A percentile compares a stretch with the other conserved stretches of the same genome.
These are phyloP conservation scores for Phoenix roebelenii DNA, from an alignment of 176 grass and related monocot genomes.

Conservation along the genomic window DNA sequence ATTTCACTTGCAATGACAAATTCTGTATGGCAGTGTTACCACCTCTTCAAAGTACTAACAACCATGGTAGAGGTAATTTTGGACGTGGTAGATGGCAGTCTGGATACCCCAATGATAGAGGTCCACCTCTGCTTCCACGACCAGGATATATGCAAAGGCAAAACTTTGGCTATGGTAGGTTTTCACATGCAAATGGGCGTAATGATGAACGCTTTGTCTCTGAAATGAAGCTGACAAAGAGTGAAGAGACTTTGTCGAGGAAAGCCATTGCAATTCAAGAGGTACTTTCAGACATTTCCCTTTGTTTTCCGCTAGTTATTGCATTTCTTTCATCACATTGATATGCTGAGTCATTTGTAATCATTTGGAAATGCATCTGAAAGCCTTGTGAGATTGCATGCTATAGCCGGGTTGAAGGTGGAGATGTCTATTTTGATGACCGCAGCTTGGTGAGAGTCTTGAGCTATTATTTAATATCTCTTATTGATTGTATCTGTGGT, in stretches of 20 bases:
- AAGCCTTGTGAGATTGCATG: slow-evolving; percentile 84
- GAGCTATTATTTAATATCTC: background rate
- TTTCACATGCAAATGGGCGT: slow-evolving; percentile 62
- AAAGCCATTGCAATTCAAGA: slow-evolving; percentile 86
- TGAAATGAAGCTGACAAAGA: slow-evolving; percentile 97
- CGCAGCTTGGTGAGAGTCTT: slow-evolving; percentile 68
- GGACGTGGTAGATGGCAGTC: slow-evolving; percentile 35
- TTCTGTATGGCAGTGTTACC: slow-evolving; percentile 55
- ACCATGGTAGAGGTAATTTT: slow-evolving; percentile 63
- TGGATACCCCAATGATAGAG: slow-evolving; percentile 43
- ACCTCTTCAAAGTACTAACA: slow-evolving; percentile 49
- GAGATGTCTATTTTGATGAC: slow-evolving; percentile 82
- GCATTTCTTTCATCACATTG: too few relatives aligned
- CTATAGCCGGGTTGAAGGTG: slow-evolving; percentile 80
- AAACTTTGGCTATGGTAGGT: slow-evolving; percentile 61
- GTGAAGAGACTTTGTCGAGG: slow-evolving; percentile 93
- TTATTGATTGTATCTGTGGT: too few relatives aligned
- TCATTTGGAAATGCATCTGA: background rate
- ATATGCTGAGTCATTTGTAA: too few relatives aligned
- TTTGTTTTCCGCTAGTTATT: too few relatives aligned
- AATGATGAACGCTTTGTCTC: slow-evolving; percentile 88
- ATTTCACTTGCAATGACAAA: background rate
- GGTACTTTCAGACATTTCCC: slow-evolving; percentile 23
- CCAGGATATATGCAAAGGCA: slow-evolving; percentile 69
- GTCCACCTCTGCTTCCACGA: slow-evolving; percentile 76